Base-by-base conservation (phyloP, 2,329 filamentous ascomycete species). In the Apiospora arundinis region DNA sequence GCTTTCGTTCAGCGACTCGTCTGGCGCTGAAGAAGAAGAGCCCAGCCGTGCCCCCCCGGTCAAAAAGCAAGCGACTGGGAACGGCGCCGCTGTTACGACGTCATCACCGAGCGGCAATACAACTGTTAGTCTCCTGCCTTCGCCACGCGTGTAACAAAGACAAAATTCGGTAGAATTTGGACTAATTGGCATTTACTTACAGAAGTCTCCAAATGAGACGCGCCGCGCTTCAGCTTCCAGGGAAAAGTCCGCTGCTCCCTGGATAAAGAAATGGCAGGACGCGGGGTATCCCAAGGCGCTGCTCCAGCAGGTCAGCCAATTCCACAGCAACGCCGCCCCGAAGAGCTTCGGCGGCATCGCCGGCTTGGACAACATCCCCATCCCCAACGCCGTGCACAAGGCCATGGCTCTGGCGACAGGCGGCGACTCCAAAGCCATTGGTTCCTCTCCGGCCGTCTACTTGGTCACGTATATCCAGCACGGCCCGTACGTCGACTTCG, bases 221-320 rank as follows among this genome's bases (percentile, higher is more conserved):
- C 32, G 32, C 9, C 28, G 56, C 56, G 21, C 18, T 18, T 12
- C 56, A 11, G 56, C 56, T 32, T 12, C 56, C 6, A 32, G 16
- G 8, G 56, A 21, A 0, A 40, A 21, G 11, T 18, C 28, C 21
- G 3, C 56, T 6, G 32, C 28, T 7, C 16, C 18, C 12, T 63
- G 56, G 56, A 63, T 63, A 23, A 63, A 63, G 56, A 63, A 23
- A 2, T 63, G 56, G 56, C 32, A 63, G 4, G 32, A 40, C 56
- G 32, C 32, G 56, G 56, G 56, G 56, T 60, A 63, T 6, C 56
- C 56, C 18, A 63, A 63, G 21, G 56, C 28, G 32, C 56, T 63
- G 21, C 56, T 63, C 56, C 56, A 40, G 32, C 28, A 63, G 32
- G 56, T 63, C 56, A 63, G 56, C 56, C 28, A 63, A 14, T 63